Percentiles rank a stretch among this genome's conserved stretches.
Evolutionary conservation across 306 rosid genomes (phyloP).

Genomic region (Begonia fuchsioides): DNA sequence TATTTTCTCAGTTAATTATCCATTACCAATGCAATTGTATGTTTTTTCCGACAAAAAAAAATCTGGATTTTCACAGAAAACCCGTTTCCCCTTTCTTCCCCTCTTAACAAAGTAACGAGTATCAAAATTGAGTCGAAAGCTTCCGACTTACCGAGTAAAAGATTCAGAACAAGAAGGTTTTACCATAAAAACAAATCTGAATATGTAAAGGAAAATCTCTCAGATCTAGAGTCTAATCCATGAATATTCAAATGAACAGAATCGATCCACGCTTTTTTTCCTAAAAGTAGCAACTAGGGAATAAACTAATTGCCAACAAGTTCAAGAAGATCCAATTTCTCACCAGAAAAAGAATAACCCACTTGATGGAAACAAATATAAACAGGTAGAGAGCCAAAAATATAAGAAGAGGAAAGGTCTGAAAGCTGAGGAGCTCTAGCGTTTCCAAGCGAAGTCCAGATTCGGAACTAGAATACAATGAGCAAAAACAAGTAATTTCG

Average conservation of each 20-base stretch:
- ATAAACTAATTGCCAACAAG: no score
- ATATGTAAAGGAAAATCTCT: neutral
- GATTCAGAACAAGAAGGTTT: neutral
- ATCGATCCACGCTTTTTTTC: neutral
- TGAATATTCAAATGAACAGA: conserved; percentile 2
- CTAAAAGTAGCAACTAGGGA: conserved; percentile 5
- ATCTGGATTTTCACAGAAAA: no score
- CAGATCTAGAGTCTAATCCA: neutral
- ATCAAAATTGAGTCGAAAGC: no score
- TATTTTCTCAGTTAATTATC: no score
- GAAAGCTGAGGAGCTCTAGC: conserved; percentile 1
- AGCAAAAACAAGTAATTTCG: conserved; percentile 23
- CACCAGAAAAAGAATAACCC: neutral
- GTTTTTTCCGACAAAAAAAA: no score
- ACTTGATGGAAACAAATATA: conserved; percentile 12
- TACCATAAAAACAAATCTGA: neutral
- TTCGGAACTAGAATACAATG: conserved; percentile 26
- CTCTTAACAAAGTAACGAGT: no score
- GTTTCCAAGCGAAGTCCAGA: conserved; percentile 35
- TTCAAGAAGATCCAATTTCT: conserved; percentile 3
- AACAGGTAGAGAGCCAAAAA: conserved; percentile 6
- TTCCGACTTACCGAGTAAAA: no score
- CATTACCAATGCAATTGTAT: no score
- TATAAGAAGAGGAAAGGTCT: conserved; percentile 25
- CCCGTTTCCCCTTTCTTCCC: no score